Evolutionary conservation across 2,329 filamentous ascomycete species (phyloP), one percentile per base, ranked within the genome.

Genomic region (Fusarium goolgardi): DNA sequence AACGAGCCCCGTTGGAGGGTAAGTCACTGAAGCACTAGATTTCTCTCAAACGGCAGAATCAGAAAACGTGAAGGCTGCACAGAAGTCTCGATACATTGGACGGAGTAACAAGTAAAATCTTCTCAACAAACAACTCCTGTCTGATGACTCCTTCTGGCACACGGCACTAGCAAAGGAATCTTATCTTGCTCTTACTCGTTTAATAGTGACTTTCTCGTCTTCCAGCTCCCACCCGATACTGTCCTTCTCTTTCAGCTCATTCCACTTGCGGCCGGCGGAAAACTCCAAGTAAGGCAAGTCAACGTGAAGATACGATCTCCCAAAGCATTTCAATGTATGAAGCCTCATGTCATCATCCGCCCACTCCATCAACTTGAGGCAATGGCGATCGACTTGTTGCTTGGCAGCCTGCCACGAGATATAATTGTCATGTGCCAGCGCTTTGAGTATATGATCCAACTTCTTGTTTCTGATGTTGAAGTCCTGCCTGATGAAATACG

Each of bases 141-240:
- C 53, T 45, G 47, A 52, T 54, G 20, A 32, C 44, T 20, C 31
- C 25, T 40, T 59, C 37, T 23, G 23, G 52, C 49, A 60, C 59
- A 61, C 41, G 59, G 46, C 55, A 49, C 54, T 56, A 34, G 16
- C 43, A 60, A 46, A 58, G 40, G 32, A 55, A 43, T 34, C 44
- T 76, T 72, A 81, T 70, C 78, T 79, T 46, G 49, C 79, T 74
- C 80, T 83, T 20, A 84, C 78, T 74, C 80, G 85, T 55, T 91
- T 86, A 75, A 98, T 95, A n/a, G 94, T 83, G 32, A 97, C 90
- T 73, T 82, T 91, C 43, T 86, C 84, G 6, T 86, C 90, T 40
- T 92, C 89, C 72, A 92, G 81, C 74, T 94, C 88, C 96, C 96
- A 99, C 1, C 94, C 94, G 2, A 98, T 91, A 4, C 89, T 89